Evolutionary conservation across 441 rosid genomes (phyloP).

Genomic region (Viola pubescens): DNA sequence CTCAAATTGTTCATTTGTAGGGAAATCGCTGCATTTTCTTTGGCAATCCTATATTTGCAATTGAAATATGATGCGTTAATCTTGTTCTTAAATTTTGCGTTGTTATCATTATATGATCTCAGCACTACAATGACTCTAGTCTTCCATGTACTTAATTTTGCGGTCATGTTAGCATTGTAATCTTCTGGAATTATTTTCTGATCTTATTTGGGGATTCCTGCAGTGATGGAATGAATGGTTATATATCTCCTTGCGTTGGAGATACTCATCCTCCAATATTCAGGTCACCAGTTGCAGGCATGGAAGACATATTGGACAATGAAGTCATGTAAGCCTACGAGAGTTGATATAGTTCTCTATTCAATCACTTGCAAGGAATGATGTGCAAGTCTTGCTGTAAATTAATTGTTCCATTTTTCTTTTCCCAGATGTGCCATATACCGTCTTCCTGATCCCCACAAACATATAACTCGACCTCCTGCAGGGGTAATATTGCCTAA

Average conservation of each 20-base stretch:
- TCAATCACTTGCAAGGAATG: constrained; percentile 2
- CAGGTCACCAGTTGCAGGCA: constrained; percentile 65
- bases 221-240: constrained; percentile 96
- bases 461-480: constrained; percentile 52
- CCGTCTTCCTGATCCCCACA: constrained; percentile 65
- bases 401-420: neutral
- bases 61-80: no score
- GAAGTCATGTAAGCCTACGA: constrained; percentile 67
- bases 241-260: constrained; percentile 65
- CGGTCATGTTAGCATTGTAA: neutral
- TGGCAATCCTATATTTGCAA: no score
- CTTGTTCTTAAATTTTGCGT: neutral
- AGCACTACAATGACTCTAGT: neutral
- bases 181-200: constrained; percentile 26
- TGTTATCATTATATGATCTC: no score
- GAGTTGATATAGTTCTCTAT: neutral
- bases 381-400: neutral
- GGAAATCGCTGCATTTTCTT: no score
- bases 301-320: constrained; percentile 82
- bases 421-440: constrained; percentile 67
- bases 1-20: no score
- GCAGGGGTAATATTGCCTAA: constrained; percentile 59
- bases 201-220: constrained; percentile 38
- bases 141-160: neutral
- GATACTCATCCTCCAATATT: constrained; percentile 69